A percentile compares a stretch with the other conserved stretches of the same genome.
Conservation (phyloP, 768 basidiomycete genomes). For the Tulasnella calospora region DNA sequence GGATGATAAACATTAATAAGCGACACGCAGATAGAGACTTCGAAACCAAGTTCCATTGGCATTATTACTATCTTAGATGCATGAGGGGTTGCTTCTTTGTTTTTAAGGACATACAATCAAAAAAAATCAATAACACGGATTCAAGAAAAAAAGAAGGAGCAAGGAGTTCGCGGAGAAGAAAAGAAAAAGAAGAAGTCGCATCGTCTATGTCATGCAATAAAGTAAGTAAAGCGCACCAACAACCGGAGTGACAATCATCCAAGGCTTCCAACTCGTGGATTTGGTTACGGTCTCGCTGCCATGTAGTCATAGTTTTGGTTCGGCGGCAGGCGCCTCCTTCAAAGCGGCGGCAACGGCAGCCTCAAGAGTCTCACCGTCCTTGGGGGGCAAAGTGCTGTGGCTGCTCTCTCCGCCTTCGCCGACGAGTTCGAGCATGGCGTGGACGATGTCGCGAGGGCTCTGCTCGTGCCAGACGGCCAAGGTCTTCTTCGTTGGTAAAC, state of each 20-base stretch:
- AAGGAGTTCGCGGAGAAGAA: neutral
- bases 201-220: constrained; percentile 1
- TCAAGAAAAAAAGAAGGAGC: neutral
- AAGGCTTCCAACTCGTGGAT: neutral
- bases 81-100: neutral
- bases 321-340: neutral
- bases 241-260: neutral
- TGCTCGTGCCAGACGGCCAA: constrained; percentile 91
- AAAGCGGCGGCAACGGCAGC: neutral
- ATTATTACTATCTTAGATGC: neutral
- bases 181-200: neutral
- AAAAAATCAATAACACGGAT: neutral
- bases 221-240: constrained; percentile 1
- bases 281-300: neutral
- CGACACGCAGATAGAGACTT: neutral
- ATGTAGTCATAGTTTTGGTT: neutral
- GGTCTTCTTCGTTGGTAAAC: constrained; percentile 82
- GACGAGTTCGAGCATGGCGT: constrained; percentile 65
- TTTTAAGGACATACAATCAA: neutral
- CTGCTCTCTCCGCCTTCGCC: constrained; percentile 8
- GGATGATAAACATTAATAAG: neutral
- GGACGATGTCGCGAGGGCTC: constrained; percentile 79
- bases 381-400: neutral
- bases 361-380: constrained; percentile 17
- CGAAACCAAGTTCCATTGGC: neutral